Evolutionary conservation across 768 basidiomycete genomes (phyloP).

Genomic region (Pisolithus microcarpus): DNA sequence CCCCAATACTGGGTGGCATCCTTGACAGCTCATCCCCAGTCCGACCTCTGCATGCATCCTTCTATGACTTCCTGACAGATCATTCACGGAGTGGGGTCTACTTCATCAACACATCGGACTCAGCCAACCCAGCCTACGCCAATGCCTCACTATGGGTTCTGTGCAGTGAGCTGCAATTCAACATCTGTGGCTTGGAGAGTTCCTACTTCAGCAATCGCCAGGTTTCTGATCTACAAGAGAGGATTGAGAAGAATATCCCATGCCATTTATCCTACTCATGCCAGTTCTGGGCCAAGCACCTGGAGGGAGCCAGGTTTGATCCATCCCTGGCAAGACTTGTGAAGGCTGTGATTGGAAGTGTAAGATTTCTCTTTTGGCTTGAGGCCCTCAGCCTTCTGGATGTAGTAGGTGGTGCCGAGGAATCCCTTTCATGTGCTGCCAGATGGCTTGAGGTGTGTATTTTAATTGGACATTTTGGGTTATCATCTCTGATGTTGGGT

Average conservation of each 20-base stretch:
- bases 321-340: conserved; percentile 10
- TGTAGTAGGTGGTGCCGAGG: background rate
- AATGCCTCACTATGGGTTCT: too few species aligned
- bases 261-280: conserved; percentile 30
- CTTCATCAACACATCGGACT: too few species aligned
- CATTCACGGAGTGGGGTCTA: too few species aligned
- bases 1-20: too few species aligned
- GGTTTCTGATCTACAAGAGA: conserved; percentile 10
- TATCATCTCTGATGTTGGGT: background rate
- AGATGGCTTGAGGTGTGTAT: background rate
- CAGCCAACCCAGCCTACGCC: too few species aligned
- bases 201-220: conserved; percentile 27
- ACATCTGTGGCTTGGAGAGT: conserved; percentile 15
- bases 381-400: conserved; percentile 26
- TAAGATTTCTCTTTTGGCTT: conserved; percentile 31
- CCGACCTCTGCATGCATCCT: too few species aligned
- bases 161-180: conserved; percentile 12
- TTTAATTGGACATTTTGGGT: background rate
- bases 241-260: conserved; percentile 22
- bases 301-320: conserved; percentile 7
- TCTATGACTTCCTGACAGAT: too few species aligned
- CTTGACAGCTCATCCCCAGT: too few species aligned
- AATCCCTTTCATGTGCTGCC: background rate
- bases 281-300: conserved; percentile 31
- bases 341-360: conserved; percentile 14